Conservation (phyloP, 768 basidiomycete species). For the Rhodotorula taiwanensis region DNA sequence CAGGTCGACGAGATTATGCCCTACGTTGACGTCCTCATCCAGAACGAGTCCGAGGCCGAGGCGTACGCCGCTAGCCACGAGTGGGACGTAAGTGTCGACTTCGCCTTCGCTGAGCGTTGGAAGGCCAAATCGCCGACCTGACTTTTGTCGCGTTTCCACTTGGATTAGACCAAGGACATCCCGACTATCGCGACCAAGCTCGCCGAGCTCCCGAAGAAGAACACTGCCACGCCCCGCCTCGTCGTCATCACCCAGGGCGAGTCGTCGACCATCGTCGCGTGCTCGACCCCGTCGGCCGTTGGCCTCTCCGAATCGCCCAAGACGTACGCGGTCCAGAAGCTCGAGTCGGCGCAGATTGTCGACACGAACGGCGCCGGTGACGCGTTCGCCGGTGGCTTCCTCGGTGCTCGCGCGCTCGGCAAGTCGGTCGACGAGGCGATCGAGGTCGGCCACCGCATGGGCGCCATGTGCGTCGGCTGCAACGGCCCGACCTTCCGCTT, state of each 20-base stretch:
- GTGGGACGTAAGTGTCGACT: conserved; percentile 48
- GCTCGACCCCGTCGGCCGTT: conserved; percentile 49
- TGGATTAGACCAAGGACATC: conserved; percentile 56
- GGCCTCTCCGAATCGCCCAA: conserved; percentile 40
- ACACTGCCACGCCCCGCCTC: conserved; percentile 59
- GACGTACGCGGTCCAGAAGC: conserved; percentile 55
- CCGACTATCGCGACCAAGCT: conserved; percentile 64
- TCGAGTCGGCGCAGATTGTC: conserved; percentile 63
- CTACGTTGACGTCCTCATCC: conserved; percentile 81
- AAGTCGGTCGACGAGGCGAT: conserved; percentile 71
- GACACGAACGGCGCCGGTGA: conserved; percentile 99
- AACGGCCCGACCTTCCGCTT: conserved; percentile 47
- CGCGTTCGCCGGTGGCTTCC: conserved; percentile 91
- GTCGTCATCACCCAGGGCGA: conserved; percentile 91
- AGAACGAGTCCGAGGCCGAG: conserved; percentile 92
- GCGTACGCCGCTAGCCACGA: conserved; percentile 72
- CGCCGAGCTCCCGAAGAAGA: conserved; percentile 68
- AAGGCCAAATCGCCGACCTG: neutral
- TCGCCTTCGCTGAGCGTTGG: too few species aligned
- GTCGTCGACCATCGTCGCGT: conserved; percentile 67
- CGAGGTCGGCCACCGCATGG: conserved; percentile 78
- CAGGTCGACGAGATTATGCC: conserved; percentile 76
- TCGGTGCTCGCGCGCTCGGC: conserved; percentile 73
- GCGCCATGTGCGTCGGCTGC: conserved; percentile 74
- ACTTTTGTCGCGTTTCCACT: neutral